Base-by-base conservation (phyloP, 83 land plant genomes). In the Picea abies region DNA sequence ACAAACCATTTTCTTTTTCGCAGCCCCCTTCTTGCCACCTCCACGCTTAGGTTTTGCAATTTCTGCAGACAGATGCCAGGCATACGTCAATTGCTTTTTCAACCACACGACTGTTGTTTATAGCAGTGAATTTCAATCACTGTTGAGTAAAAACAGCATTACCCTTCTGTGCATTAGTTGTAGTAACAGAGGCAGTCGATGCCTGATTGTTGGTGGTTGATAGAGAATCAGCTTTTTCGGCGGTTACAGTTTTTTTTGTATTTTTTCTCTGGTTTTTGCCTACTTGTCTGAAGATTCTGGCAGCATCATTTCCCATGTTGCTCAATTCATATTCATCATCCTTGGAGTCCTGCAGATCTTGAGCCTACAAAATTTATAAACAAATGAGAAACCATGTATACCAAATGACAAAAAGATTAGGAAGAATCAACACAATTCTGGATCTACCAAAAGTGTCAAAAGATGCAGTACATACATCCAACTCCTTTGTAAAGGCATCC, bases 291-390 rank as follows among this genome's bases (percentile, higher is more conserved):
- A 92, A 67, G 15, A 82, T 83, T 7, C 82, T 88, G 5, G 83
- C 66, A 11, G 79, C 85, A 32, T 41, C 83, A 10, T 32, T 47
- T 22, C 22, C 25, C 62, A 82, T 88, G 29, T 85, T 79, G 64
- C 84, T 86, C 52, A 85, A 80, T 71, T 75, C 92, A 76, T 83
- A 82, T 78, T 85, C 95, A 64, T 90, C 93, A 11, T 86, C 95
- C 5, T 86, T 88, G 37, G 88, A 91, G 37, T 96, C 95, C 70
- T 85, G 79, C 81, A 80, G 29, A 17, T 92, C 99, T 87, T 79
- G 92, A 26, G 90, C 90, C 99, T 97, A 88, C 60, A 68, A 78
- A 47, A 76, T 39, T 63, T 41, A 2, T 66, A 19, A 37, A 61
- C 7, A 11, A 35, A 39, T 63, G 37, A 81, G 72, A 62, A 83